These are phyloP conservation scores for Spergularia azorica DNA, from an alignment of 179 eudicot genomes.

Conservation along the genomic window DNA sequence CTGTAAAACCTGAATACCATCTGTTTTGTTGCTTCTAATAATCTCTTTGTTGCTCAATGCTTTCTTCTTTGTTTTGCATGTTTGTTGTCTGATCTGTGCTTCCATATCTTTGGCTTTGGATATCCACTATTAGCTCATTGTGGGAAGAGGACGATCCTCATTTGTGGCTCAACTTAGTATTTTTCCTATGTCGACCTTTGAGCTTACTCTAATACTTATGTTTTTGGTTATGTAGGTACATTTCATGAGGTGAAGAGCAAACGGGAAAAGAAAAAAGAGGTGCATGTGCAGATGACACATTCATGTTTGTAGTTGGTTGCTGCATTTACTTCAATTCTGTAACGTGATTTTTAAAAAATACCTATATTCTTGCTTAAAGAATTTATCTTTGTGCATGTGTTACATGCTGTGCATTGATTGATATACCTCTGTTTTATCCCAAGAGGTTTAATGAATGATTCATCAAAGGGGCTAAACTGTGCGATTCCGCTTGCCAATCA, in stretches of 20 bases:
- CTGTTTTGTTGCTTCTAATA: neutral
- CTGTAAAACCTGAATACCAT: neutral
- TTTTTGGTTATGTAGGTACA: slow-evolving; percentile 63
- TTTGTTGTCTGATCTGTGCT: neutral
- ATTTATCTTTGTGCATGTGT: slow-evolving; percentile 2
- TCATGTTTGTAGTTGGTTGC: neutral
- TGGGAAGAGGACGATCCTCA: neutral
- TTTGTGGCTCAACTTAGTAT: slow-evolving; percentile 1
- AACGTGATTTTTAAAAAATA: neutral
- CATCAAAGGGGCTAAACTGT: neutral
- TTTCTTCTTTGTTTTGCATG: neutral
- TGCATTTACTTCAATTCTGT: neutral
- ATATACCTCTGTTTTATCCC: neutral
- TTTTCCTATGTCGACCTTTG: slow-evolving; percentile 8
- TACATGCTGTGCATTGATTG: slow-evolving; percentile 10
- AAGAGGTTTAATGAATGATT: neutral
- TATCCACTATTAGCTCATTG: neutral
- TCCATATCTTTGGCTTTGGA: neutral
- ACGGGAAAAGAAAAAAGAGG: slow-evolving; percentile 99
- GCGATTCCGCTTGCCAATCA: neutral
- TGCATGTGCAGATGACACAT: slow-evolving; percentile 42
- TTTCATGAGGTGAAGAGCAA: slow-evolving; percentile 99
- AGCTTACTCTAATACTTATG: slow-evolving; percentile 38
- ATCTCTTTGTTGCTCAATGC: neutral
- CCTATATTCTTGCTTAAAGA: neutral